Percentiles rank a stretch among this genome's conserved stretches.
Evolutionary conservation across 2,329 filamentous ascomycete species (phyloP).

Genomic region (Alternaria postmessia): DNA sequence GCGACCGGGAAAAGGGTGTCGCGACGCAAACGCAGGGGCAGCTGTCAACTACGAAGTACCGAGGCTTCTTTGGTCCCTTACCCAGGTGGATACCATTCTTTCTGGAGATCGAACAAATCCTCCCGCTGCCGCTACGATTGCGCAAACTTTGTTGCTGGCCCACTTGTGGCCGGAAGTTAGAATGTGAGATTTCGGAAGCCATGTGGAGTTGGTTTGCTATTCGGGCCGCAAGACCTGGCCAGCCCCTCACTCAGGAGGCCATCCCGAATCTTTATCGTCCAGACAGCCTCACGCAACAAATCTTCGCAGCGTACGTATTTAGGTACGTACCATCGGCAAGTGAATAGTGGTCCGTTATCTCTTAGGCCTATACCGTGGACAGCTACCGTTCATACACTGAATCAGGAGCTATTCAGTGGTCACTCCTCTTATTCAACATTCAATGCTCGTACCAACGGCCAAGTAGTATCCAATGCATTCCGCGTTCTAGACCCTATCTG

Average conservation of each 20-base stretch:
- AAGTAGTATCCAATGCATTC: not conserved
- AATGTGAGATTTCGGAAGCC: constrained; percentile 3
- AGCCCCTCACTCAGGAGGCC: constrained; percentile 1
- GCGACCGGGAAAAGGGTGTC: not conserved
- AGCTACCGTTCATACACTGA: not conserved
- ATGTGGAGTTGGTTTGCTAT: constrained; percentile 1
- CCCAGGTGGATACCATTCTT: constrained; percentile 8
- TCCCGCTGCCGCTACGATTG: constrained; percentile 10
- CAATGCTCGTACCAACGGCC: not conserved
- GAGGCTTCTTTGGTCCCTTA: constrained; percentile 1
- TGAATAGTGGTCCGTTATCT: not conserved
- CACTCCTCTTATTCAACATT: not conserved
- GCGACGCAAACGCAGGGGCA: not conserved
- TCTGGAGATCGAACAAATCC: constrained; percentile 9
- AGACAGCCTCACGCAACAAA: not conserved
- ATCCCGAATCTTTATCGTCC: not conserved
- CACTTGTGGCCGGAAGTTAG: not conserved
- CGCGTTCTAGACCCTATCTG: not conserved
- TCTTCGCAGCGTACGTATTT: not conserved
- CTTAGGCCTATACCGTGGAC: not conserved
- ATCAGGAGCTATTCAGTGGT: not conserved
- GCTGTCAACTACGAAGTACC: not conserved
- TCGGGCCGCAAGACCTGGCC: not conserved
- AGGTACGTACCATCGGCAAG: not conserved
- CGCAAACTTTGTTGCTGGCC: constrained; percentile 2